Evolutionary conservation across 2,329 filamentous ascomycete genomes (phyloP), one percentile per base, ranked within the genome.

Genomic region (Lachnellula occidentalis): DNA sequence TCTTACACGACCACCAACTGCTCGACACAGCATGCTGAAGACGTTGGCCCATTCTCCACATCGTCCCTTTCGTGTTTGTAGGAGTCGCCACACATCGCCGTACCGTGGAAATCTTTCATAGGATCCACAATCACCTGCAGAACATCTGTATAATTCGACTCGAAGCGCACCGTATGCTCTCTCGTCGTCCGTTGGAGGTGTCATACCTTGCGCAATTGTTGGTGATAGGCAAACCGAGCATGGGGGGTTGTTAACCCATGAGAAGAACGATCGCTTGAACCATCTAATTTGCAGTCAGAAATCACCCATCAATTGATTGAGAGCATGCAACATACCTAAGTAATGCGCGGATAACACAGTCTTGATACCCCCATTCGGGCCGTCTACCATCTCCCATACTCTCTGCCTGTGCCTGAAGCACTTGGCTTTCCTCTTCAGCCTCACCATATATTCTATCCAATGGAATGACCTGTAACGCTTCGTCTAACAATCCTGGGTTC

Each of bases 41-140:
- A 92, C 96, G 74, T 96, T 97, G 62, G 90, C 91, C 91, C 94
- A 97, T 75, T 99, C 94, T 58, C 94, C 94, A 58, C 87, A 87
- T 63, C 94, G 86, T 36, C 94, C 94, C 63, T 88, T 82, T 63
- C 89, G 80, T 27, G 90, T 95, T 71, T 96, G 88, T 43, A 99
- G 76, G 57, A 97, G 74, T 49, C 91, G 86, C 85, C 95, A 97
- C 24, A 96, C 92, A 69, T 99, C 92, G 56, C 90, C 92, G 71
- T 96, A 97, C 57, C 94, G 83, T 39, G 94, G 92, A 64, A 96
- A 99, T 60, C 92, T 84, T 71, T 96, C 92, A 67, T 86, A 90
- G 27, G 84, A 80, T 47, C 85, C 81, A 71, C 92, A 99, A 46
- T 78, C 78, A 1, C 80, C 75, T 57, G 85, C 84, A 0, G 89